Evolutionary conservation across 352 stramenopile species (phyloP).

Genomic region (Blastocystis sp.): DNA sequence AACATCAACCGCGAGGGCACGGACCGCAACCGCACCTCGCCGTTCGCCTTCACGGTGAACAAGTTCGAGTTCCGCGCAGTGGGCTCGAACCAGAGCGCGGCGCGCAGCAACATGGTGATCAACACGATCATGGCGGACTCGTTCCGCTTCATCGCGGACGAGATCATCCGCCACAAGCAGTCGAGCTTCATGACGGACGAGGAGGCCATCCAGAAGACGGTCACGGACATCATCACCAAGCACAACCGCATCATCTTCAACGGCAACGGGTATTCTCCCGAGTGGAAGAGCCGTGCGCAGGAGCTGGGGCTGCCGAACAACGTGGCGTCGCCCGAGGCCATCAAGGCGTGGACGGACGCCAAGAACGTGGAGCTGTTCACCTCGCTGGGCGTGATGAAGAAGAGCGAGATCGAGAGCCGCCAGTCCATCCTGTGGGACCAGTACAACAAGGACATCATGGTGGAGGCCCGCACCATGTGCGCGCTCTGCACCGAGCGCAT

Average conservation of each 20-base stretch:
- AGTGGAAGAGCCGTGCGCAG: constrained; percentile 77
- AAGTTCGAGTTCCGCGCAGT: constrained; percentile 84
- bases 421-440: constrained; percentile 79
- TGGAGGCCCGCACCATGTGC: constrained; percentile 80
- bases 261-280: constrained; percentile 80
- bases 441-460: constrained; percentile 81
- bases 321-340: constrained; percentile 79
- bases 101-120: constrained; percentile 80
- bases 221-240: constrained; percentile 77
- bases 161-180: constrained; percentile 76
- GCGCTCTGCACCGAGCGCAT: constrained; percentile 81
- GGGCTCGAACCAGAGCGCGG: constrained; percentile 80
- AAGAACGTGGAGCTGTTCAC: constrained; percentile 82
- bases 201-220: constrained; percentile 73
- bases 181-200: constrained; percentile 9
- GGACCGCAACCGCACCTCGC: constrained; percentile 84
- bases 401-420: constrained; percentile 77
- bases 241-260: constrained; percentile 83
- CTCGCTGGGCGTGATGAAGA: constrained; percentile 78
- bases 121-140: constrained; percentile 82
- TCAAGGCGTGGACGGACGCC: constrained; percentile 74
- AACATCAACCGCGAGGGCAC: constrained; percentile 71
- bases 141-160: constrained; percentile 78
- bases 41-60: constrained; percentile 82
- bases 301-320: constrained; percentile 80